Base-by-base conservation (phyloP, 2,329 filamentous ascomycete species). In the Microcera coccophila region DNA sequence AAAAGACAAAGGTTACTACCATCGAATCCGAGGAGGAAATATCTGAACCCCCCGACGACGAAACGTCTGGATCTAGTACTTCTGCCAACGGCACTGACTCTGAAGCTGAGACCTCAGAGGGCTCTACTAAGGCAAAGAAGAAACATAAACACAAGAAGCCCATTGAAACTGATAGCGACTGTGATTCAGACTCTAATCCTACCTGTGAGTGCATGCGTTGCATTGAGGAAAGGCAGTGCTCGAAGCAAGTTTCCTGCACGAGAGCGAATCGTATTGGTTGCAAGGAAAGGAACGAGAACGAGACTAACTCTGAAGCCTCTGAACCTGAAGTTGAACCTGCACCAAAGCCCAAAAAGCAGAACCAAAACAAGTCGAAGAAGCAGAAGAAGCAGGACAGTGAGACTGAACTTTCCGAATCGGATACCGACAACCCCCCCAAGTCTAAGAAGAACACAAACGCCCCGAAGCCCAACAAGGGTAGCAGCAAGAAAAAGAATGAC, bases 171-270 rank as follows among this genome's bases (percentile, higher is more conserved):
- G 47, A 54, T 26, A 60, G 55, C 16, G 59, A 55, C 5, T 53
- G 52, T 19, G 59, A 63, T 35, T 59, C 62, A 4, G 62, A 69
- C 14, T 60, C 65, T 3, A 64, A 69, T 26, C 62, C 62, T 4
- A 52, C 51, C 4, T 63, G 62, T 45, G 37, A 54, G 43, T 64
- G 61, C 31, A 38, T 35, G 17, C 42, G 47, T 34, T 65, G 62
- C 41, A 26, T 26, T 26, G 22, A 26, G 22, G 22, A 26, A 26
- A 26, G 22, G 22, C 22, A 26, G 12, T 7, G 22, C 22, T 26
- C n/a, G n/a, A n/a, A n/a, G n/a, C n/a, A n/a, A n/a, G n/a, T n/a
- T n/a, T n/a, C n/a, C n/a, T n/a, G n/a, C n/a, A n/a, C n/a, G n/a
- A 14, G 33, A 31, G 19, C 10, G 15, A 24, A 36, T 18, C 20